Percentiles rank a stretch among this genome's conserved stretches.
These are phyloP conservation scores for Neopestalotiopsis clavispora DNA, from an alignment of 2,329 filamentous ascomycete genomes.

Conservation along the genomic window DNA sequence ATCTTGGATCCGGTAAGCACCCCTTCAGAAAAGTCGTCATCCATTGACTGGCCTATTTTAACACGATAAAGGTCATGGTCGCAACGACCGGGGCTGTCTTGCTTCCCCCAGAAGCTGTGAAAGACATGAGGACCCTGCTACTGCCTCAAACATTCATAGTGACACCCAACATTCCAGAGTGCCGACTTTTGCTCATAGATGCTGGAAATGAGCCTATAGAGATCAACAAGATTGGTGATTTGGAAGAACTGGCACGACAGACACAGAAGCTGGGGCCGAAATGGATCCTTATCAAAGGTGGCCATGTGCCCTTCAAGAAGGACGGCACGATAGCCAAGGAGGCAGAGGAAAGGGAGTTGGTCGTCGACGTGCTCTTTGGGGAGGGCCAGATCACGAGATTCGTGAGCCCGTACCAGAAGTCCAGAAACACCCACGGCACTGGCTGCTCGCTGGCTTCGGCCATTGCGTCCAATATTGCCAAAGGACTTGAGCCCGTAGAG, in stretches of 20 bases:
- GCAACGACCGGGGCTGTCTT: conserved; percentile 78
- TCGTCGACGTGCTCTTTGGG: conserved; percentile 76
- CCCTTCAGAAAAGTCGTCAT: not conserved
- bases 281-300: conserved; percentile 88
- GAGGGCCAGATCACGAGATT: conserved; percentile 63
- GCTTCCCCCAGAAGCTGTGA: conserved; percentile 68
- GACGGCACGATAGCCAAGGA: conserved; percentile 63
- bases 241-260: conserved; percentile 70
- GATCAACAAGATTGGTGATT: conserved; percentile 64
- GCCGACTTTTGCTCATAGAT: conserved; percentile 65
- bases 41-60: not conserved
- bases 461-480: conserved; percentile 74
- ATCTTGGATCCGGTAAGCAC: conserved; percentile 76
- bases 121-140: conserved; percentile 61
- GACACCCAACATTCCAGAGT: conserved; percentile 81
- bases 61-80: conserved; percentile 77
- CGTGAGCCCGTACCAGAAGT: conserved; percentile 72
- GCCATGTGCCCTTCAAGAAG: conserved; percentile 78
- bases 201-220: conserved; percentile 44
- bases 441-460: conserved; percentile 92
- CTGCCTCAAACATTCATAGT: conserved; percentile 71
- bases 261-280: conserved; percentile 73
- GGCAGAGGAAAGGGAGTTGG: conserved; percentile 64
- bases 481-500: conserved; percentile 57
- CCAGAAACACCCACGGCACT: conserved; percentile 89